A percentile compares a stretch with the other conserved stretches of the same genome.
Conservation (phyloP, 2,329 filamentous ascomycete species). For the Phaeosphaeriaceae sp. region DNA sequence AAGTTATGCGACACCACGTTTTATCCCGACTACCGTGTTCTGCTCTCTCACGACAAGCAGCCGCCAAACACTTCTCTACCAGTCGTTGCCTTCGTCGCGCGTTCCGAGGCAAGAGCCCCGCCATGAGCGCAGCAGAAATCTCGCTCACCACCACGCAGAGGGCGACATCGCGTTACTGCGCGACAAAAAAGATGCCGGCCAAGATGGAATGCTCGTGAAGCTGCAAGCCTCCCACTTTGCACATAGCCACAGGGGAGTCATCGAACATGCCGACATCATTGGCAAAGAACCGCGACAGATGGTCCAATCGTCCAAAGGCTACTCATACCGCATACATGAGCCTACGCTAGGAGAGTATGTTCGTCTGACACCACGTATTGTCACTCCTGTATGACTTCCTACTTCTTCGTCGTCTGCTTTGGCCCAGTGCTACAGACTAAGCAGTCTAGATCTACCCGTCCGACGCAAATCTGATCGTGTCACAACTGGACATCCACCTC, state of each 20-base stretch:
- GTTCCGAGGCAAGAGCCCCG: constrained; percentile 38
- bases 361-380: constrained; percentile 69
- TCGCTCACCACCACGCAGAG: constrained; percentile 35
- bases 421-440: not conserved
- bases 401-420: not conserved
- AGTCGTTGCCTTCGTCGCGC: constrained; percentile 24
- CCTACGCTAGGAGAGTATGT: constrained; percentile 79
- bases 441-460: constrained; percentile 72
- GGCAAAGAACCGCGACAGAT: constrained; percentile 67
- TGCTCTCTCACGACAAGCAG: not conserved
- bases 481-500: constrained; percentile 77
- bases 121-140: not conserved
- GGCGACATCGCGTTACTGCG: constrained; percentile 54
- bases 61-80: constrained; percentile 26
- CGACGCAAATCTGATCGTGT: constrained; percentile 78
- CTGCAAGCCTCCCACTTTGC: constrained; percentile 45
- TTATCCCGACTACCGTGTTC: constrained; percentile 1
- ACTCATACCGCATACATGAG: constrained; percentile 65
- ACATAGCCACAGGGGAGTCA: constrained; percentile 56
- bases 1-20: constrained; percentile 28
- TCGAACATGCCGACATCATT: constrained; percentile 67
- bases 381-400: constrained; percentile 71
- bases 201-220: constrained; percentile 50
- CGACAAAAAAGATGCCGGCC: constrained; percentile 43
- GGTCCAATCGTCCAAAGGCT: constrained; percentile 63